Conservation (phyloP, 176 grass and related monocot genomes). For the Luzula sylvatica region DNA sequence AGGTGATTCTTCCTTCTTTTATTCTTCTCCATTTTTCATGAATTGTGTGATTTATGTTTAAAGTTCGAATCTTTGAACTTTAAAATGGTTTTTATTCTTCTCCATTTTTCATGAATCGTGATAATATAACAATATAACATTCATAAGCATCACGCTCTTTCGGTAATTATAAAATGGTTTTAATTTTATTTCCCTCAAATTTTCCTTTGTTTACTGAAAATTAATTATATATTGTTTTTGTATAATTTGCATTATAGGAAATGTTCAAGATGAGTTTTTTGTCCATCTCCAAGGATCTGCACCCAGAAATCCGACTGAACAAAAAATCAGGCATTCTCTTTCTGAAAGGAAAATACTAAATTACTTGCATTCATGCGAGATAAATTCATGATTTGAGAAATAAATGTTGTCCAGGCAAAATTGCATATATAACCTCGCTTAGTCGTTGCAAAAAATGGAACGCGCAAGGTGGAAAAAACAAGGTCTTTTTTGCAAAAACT, state of each 20-base stretch:
- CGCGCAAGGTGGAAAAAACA: constrained; percentile 85
- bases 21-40: too few species aligned
- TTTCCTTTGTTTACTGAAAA: not conserved
- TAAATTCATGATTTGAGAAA: constrained; percentile 72
- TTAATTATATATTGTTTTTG: too few species aligned
- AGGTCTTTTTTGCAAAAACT: constrained; percentile 74
- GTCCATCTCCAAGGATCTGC: constrained; percentile 48
- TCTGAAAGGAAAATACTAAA: constrained; percentile 59
- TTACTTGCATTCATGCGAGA: constrained; percentile 67
- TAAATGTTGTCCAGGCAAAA: constrained; percentile 68
- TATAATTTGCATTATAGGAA: too few species aligned
- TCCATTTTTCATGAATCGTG: too few species aligned
- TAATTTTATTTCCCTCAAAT: constrained; percentile 2
- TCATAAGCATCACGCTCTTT: constrained; percentile 46
- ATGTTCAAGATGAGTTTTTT: constrained; percentile 41
- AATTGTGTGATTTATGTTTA: too few species aligned
- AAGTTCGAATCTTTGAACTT: too few species aligned
- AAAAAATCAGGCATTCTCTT: constrained; percentile 39
- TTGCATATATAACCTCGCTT: constrained; percentile 67
- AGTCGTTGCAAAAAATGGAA: constrained; percentile 86
- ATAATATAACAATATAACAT: too few species aligned
- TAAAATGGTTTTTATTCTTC: too few species aligned
- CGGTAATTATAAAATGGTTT: constrained; percentile 9
- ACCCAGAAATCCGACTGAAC: constrained; percentile 54
- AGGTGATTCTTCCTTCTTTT: too few species aligned